Base-by-base conservation (phyloP, 1,284 basidiomycete genomes). In the Paramarasmius palmivorus region DNA sequence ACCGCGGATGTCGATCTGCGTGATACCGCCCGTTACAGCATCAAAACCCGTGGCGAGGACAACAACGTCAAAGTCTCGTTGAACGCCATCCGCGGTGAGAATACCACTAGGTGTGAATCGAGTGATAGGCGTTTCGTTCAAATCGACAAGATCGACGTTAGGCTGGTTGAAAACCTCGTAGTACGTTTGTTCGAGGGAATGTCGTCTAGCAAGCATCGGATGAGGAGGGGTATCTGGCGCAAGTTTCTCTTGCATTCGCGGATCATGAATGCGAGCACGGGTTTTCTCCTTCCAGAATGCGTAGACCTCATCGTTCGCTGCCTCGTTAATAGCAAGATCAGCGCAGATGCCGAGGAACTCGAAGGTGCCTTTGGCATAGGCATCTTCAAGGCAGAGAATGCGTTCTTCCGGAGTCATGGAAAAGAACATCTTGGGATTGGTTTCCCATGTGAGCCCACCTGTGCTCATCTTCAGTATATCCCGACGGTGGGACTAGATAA, bases 1-100 rank as follows among this genome's bases (percentile, higher is more conserved):
- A 3, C 63, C 63, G 26, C 54, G 50, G 29, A 66, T 61, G 29
- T 63, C 58, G 40, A 66, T 66, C 29, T 62, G 58, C 8, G 63
- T 49, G n/a, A 65, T 64, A 29, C 62, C 56, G 1, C 65, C 65
- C 2, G 63, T 63, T 9, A 65, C 52, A 6, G 60, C 60, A 38
- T 65, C 65, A 37, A 62, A 66, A 12, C 65, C 65, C 1, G 65
- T 67, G 17, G 65, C 65, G 8, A 65, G 51, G 0, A 60, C 57
- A 2, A 66, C 54, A 3, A 59, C 55, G 40, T 66, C 65, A 3
- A 66, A 42, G 32, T 64, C 61, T 23, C 65, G 61, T 35, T 60
- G 57, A 15, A 52, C 50, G 1, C 63, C 63, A 49, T 64, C 60
- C 26, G 46, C 40, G 8, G 60, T 64, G 50, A 50, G 61, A 20